Base-by-base conservation (phyloP, 1,284 basidiomycete species). In the Apiotrichum sp. region DNA sequence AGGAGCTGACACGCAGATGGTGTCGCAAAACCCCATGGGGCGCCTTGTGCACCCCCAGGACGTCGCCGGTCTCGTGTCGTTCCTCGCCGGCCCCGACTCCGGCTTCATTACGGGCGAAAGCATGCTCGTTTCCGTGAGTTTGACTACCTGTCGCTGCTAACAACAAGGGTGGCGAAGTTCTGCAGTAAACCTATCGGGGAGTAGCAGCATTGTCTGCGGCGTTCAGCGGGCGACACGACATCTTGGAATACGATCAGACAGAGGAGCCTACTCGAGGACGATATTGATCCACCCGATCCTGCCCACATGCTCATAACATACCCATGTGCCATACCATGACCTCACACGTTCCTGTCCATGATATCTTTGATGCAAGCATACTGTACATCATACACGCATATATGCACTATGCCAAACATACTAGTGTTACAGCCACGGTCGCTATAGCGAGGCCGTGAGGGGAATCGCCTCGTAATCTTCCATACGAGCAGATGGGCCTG, bases 401-500 rank as follows among this genome's bases (percentile, higher is more conserved):
- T 41, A 41, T 41, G 40, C 40, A 41, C 22, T 22, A 22, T 22
- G 22, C 22, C 22, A 22, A 22, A 22, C 22, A 22, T 22, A 41
- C 11, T 41, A 16, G 40, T 41, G n/a, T 41, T 41, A 41, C 40
- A 41, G 40, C n/a, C 40, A 22, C 22, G 22, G 22, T 22, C 22
- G 22, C 31, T 54, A 49, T 47, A 54, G 34, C 9, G 36, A 36
- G 8, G 42, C 39, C 39, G 50, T 57, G 11, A 65, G 52, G 32
- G 70, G 68, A 31, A 73, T 70, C 35, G 69, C 66, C 63, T 73
- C 71, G 55, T 73, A 73, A 40, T 64, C 69, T 47, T 62, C 55
- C 46, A 45, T 5, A 36, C 40, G 38, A n/a, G 50, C 49, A 32
- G 51, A 49, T 22, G 52, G 45, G 11, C 59, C 50, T 16, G 53